Percentiles rank a stretch among this genome's conserved stretches.
These are phyloP conservation scores for Penicillium palitans DNA, from an alignment of 2,329 filamentous ascomycete genomes.

Conservation along the genomic window DNA sequence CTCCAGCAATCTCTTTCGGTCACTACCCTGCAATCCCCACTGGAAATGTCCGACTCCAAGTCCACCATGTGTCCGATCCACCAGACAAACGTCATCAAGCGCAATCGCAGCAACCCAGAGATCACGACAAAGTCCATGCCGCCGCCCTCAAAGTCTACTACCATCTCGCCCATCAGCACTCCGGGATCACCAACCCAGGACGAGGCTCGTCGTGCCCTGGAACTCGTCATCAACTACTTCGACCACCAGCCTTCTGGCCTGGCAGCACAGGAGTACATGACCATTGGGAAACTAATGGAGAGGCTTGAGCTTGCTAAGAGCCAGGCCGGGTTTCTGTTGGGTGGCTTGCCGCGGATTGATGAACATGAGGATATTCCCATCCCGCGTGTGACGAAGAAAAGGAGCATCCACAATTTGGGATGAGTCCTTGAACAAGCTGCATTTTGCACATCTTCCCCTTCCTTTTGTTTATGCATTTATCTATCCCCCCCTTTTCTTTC, in stretches of 20 bases:
- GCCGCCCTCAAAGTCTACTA: slow-evolving; percentile 42
- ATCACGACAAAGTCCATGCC: slow-evolving; percentile 46
- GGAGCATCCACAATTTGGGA: slow-evolving; percentile 47
- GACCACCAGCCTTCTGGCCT: slow-evolving; percentile 68
- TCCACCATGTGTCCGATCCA: slow-evolving; percentile 29
- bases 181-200: slow-evolving; percentile 74
- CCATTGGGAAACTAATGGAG: slow-evolving; percentile 79
- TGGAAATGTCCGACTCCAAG: slow-evolving; percentile 46
- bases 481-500: neutral
- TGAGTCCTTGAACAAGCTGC: slow-evolving; percentile 16
- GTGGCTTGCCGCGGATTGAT: slow-evolving; percentile 47
- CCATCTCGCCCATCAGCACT: slow-evolving; percentile 55
- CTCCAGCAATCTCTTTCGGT: slow-evolving; percentile 42
- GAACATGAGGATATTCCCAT: slow-evolving; percentile 43
- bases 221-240: slow-evolving; percentile 80
- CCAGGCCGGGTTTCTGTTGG: slow-evolving; percentile 41
- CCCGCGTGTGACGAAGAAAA: slow-evolving; percentile 45
- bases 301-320: slow-evolving; percentile 71
- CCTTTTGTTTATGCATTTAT: slow-evolving; percentile 1
- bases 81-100: slow-evolving; percentile 39
- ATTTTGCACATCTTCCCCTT: neutral
- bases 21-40: slow-evolving; percentile 53
- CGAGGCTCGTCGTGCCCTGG: slow-evolving; percentile 77
- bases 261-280: slow-evolving; percentile 75
- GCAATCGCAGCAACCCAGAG: slow-evolving; percentile 48